These are phyloP conservation scores for Diaporthe nobilis DNA, from an alignment of 2,329 filamentous ascomycete species.

Conservation along the genomic window DNA sequence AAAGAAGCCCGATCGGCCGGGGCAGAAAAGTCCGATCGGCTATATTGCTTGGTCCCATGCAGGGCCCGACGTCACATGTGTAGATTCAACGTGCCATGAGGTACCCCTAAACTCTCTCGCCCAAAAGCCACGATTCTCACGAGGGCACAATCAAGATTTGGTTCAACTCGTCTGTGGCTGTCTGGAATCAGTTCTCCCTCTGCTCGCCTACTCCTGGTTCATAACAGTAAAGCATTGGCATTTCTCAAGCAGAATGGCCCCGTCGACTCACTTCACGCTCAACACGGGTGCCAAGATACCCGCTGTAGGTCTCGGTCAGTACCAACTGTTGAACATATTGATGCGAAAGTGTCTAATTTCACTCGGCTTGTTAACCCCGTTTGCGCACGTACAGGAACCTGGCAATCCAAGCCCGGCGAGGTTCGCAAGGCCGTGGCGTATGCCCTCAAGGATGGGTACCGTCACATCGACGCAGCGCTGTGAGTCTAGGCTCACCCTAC, in stretches of 20 bases:
- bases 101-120: not conserved
- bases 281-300: slow-evolving; percentile 73
- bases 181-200: not conserved
- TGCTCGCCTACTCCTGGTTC: not conserved
- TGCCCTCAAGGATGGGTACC: slow-evolving; percentile 67
- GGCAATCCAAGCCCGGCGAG: slow-evolving; percentile 70
- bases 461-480: slow-evolving; percentile 67
- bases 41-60: not conserved
- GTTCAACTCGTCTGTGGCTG: not conserved
- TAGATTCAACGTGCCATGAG: not conserved
- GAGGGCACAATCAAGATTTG: not conserved
- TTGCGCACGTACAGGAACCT: slow-evolving; percentile 59
- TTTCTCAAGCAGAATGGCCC: not conserved
- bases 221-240: not conserved
- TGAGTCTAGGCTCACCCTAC: not conserved
- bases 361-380: not conserved
- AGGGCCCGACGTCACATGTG: not conserved
- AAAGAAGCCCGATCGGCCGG: slow-evolving; percentile 1
- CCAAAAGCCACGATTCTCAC: not conserved
- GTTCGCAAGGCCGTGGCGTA: slow-evolving; percentile 70
- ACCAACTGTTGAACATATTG: slow-evolving; percentile 45
- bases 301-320: slow-evolving; percentile 63
- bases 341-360: not conserved
- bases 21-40: slow-evolving; percentile 4
- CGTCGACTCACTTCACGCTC: slow-evolving; percentile 48